Evolutionary conservation across 768 basidiomycete species (phyloP).

Genomic region (Hygrophorus russula): DNA sequence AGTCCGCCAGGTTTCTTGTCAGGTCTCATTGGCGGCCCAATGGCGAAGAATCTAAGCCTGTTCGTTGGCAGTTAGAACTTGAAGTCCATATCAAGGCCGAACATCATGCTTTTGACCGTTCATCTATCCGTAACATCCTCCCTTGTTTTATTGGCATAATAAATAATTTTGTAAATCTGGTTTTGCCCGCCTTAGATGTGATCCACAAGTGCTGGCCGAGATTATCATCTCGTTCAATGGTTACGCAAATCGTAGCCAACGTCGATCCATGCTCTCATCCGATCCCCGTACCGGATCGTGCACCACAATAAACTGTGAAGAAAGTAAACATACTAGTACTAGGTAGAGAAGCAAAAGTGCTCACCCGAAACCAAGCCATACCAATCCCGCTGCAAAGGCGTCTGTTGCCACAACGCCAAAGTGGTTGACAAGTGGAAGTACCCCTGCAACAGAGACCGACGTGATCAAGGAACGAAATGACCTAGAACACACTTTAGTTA

Average conservation of each 20-base stretch:
- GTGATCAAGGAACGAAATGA: slow-evolving; percentile 35
- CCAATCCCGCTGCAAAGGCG: slow-evolving; percentile 30
- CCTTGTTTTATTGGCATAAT: no score
- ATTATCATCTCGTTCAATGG: background rate
- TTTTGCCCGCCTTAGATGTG: no score
- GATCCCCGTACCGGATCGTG: slow-evolving; percentile 44
- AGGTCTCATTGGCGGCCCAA: no score
- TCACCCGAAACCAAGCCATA: slow-evolving; percentile 42
- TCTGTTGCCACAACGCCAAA: slow-evolving; percentile 44
- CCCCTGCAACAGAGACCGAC: slow-evolving; percentile 28
- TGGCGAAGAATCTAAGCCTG: no score
- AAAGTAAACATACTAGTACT: background rate
- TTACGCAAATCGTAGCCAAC: slow-evolving; percentile 22
- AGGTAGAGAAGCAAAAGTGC: slow-evolving; percentile 12
- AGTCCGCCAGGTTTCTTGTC: no score
- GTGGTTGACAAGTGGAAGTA: slow-evolving; percentile 42
- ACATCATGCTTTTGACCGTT: no score
- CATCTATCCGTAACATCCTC: no score
- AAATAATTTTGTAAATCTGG: no score
- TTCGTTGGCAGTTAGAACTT: no score
- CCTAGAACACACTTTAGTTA: slow-evolving; percentile 16
- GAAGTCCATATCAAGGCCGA: no score
- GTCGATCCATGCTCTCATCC: slow-evolving; percentile 46
- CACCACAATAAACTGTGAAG: slow-evolving; percentile 35
- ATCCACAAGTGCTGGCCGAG: no score